phyloP scores from a whole-genome alignment of 257 asterid species.

The Petrea volubilis region DNA sequence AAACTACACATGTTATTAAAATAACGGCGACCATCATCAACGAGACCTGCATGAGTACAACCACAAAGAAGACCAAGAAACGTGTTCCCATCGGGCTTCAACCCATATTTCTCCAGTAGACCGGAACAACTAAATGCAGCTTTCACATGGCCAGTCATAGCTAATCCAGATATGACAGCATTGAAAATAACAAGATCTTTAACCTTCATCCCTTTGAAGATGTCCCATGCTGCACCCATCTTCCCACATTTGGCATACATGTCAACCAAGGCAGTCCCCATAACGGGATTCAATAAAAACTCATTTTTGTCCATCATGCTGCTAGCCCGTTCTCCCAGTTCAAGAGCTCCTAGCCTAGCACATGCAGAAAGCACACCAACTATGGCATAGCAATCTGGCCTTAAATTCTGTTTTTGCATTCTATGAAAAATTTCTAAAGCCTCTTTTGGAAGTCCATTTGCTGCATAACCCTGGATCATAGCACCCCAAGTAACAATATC shows the following conservation, averaged over 20 bases:
- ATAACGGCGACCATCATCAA: conserved; percentile 42
- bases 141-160: conserved; percentile 42
- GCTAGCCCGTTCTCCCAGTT: conserved; percentile 45
- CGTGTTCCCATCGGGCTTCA: conserved; percentile 41
- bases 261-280: conserved; percentile 6
- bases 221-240: background rate
- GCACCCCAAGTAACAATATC: conserved; percentile 14
- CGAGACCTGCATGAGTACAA: conserved; percentile 54
- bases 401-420: background rate
- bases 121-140: conserved; percentile 45
- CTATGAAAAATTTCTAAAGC: conserved; percentile 9
- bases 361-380: conserved; percentile 59
- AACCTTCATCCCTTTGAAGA: background rate
- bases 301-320: conserved; percentile 5
- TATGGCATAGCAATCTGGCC: background rate
- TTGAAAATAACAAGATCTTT: conserved; percentile 42
- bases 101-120: conserved; percentile 34
- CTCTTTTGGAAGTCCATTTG: conserved; percentile 3
- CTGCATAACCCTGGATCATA: conserved; percentile 11
- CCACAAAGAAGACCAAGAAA: conserved; percentile 47
- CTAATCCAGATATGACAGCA: conserved; percentile 41
- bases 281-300: background rate
- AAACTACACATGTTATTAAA: conserved; percentile 27
- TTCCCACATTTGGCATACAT: conserved; percentile 17
- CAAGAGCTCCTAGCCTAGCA: conserved; percentile 43